Evolutionary conservation across 192 early-diverging fungal species (phyloP), one percentile per base, ranked within the genome.

Genomic region (Ramicandelaber brevisporus): DNA sequence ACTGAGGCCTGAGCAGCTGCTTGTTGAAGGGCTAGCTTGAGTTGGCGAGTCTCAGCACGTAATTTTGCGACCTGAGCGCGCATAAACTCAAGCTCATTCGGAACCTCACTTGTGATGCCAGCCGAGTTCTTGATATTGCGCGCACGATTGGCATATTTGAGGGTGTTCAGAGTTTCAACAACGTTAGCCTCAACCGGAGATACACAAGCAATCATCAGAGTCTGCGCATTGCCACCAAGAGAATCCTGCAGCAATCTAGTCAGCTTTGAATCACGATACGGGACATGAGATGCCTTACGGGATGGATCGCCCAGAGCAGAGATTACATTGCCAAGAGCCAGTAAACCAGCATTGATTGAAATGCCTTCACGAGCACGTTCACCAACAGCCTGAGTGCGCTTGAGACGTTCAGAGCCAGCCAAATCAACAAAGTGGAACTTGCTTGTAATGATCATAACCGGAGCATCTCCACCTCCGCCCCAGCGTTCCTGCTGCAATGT

Each of bases 391-490:
- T 78, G 64, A 6, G 90, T 99, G 20, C 78, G 66, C 57, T 96
- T 96, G 9, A 99, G 54, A 46, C 79, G 50, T 54, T 99, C 93
- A 26, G 80, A 86, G 17, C 93, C 93, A 12, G 93, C 93, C 49
- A 99, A 53, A 57, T 99, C 93, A 8, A 99, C 93, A 62, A 99
- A 99, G 45, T 92, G 82, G 33, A 99, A 84, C 51, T 96, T 99
- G 17, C 80, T 85, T n/a, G n/a, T n/a, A 3, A 57, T 59, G 8
- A 80, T 45, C 3, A 57, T 51, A 9, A 74, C 40, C 43, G 58
- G 57, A 29, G 68, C 68, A 14, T 25, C 29, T 8, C 27, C 26
- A 5, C 24, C 8, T 6, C 26, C 30, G 27, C 30, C 28, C 7
- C 59, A 68, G 35, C 56, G 60, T 27, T 76, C 58, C 44, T 98